phyloP scores from a whole-genome alignment of 805 yeast species.

The Priceomyces melissophilus region DNA sequence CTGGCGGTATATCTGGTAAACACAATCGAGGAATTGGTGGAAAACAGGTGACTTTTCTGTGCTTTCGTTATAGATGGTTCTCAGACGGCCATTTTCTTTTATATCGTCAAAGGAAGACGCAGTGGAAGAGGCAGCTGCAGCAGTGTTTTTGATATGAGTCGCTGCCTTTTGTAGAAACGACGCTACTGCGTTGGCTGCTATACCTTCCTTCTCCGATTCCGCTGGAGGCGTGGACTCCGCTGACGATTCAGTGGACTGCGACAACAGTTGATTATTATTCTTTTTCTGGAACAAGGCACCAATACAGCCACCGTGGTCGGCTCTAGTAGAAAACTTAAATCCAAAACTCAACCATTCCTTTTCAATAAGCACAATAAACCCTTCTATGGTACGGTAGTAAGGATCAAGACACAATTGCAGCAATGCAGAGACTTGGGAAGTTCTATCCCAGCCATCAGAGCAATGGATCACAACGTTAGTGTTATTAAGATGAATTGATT shows the following conservation, averaged over 20 bases:
- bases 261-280: slow-evolving; percentile 3
- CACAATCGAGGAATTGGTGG: slow-evolving; percentile 90
- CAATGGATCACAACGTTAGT: slow-evolving; percentile 88
- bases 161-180: slow-evolving; percentile 42
- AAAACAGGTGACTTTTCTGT: slow-evolving; percentile 72
- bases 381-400: slow-evolving; percentile 79
- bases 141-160: slow-evolving; percentile 36
- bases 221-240: slow-evolving; percentile 5
- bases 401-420: slow-evolving; percentile 89
- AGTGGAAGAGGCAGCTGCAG: slow-evolving; percentile 20
- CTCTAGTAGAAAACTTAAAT: slow-evolving; percentile 79
- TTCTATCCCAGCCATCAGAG: slow-evolving; percentile 98
- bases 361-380: slow-evolving; percentile 80
- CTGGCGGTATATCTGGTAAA: slow-evolving; percentile 73
- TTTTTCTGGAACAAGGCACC: slow-evolving; percentile 33
- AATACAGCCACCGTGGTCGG: slow-evolving; percentile 63
- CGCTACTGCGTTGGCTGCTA: slow-evolving; percentile 26
- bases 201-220: slow-evolving; percentile 9
- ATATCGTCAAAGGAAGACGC: slow-evolving; percentile 11
- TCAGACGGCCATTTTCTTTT: slow-evolving; percentile 16
- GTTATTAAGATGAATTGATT: slow-evolving; percentile 77
- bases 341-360: slow-evolving; percentile 97
- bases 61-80: slow-evolving; percentile 33
- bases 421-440: slow-evolving; percentile 82
- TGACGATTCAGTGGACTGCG: slow-evolving; percentile 4